Evolutionary conservation across 148 eudicot species (phyloP).

Genomic region (Pharnaceum exiguum): DNA sequence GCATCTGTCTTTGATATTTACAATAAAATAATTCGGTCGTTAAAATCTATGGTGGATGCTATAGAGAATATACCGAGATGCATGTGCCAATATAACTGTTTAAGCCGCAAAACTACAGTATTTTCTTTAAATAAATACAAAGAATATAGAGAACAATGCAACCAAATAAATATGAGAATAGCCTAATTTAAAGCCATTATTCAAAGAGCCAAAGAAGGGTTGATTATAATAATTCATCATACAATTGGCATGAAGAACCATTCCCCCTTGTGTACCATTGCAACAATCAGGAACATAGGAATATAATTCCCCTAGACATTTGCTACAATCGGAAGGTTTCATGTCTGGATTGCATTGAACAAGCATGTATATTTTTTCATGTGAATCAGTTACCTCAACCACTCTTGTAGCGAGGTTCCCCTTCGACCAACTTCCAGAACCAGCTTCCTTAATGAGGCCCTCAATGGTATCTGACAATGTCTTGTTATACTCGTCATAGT

Average conservation of each 20-base stretch:
- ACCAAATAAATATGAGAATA: background rate
- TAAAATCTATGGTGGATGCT: too few species aligned
- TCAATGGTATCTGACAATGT: slow-evolving; percentile 10
- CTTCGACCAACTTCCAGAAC: slow-evolving; percentile 12
- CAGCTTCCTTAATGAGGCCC: slow-evolving; percentile 7
- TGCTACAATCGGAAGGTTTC: slow-evolving; percentile 10
- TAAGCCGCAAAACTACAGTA: too few species aligned
- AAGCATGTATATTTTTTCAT: slow-evolving; percentile 11
- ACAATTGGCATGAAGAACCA: slow-evolving; percentile 14
- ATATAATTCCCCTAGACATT: slow-evolving; percentile 21
- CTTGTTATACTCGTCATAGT: slow-evolving; percentile 6
- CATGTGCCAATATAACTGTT: too few species aligned
- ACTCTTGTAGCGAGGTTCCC: slow-evolving; percentile 15
- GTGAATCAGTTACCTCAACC: background rate
- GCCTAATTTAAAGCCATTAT: background rate
- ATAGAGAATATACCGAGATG: too few species aligned
- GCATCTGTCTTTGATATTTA: too few species aligned
- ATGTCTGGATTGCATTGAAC: slow-evolving; percentile 39
- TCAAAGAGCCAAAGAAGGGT: slow-evolving; percentile 3
- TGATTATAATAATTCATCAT: slow-evolving; percentile 14
- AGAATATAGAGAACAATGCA: background rate
- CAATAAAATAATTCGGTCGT: too few species aligned
- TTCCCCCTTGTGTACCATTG: slow-evolving; percentile 11
- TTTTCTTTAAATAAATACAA: too few species aligned
- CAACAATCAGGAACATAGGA: slow-evolving; percentile 8